Evolutionary conservation across 345 rosid species (phyloP).

Genomic region (Noccaea caerulescens): DNA sequence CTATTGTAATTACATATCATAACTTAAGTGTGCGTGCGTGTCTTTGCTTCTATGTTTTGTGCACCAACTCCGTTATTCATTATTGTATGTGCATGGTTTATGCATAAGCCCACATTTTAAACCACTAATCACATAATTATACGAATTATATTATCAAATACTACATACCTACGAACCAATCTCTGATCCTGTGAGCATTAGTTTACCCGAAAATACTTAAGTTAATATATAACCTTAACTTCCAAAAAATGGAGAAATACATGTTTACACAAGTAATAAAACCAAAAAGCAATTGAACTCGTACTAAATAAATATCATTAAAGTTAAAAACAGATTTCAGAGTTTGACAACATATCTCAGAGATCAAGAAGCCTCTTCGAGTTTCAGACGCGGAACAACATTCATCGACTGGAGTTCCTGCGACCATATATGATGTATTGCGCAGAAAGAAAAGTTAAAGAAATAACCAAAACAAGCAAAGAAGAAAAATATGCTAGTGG

Average conservation of each 20-base stretch:
- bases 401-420: slow-evolving; percentile 95
- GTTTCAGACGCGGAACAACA: slow-evolving; percentile 66
- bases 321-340: background rate
- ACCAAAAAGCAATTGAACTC: slow-evolving; percentile 2
- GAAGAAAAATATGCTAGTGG: background rate
- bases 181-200: too few relatives aligned
- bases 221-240: too few relatives aligned
- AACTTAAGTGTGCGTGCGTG: background rate
- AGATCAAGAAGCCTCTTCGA: slow-evolving; percentile 63
- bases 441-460: background rate
- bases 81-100: too few relatives aligned
- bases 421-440: background rate
- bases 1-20: slow-evolving; percentile 34
- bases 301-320: background rate
- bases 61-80: background rate
- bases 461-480: slow-evolving; percentile 5
- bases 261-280: background rate
- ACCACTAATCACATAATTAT: too few relatives aligned
- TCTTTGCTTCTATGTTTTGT: background rate
- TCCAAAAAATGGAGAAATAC: background rate
- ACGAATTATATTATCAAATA: too few relatives aligned
- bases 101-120: too few relatives aligned
- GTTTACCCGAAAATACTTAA: too few relatives aligned
- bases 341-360: background rate
- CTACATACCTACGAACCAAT: too few relatives aligned